These are phyloP conservation scores for Paxillus involutus DNA, from an alignment of 768 basidiomycete genomes.

Conservation along the genomic window DNA sequence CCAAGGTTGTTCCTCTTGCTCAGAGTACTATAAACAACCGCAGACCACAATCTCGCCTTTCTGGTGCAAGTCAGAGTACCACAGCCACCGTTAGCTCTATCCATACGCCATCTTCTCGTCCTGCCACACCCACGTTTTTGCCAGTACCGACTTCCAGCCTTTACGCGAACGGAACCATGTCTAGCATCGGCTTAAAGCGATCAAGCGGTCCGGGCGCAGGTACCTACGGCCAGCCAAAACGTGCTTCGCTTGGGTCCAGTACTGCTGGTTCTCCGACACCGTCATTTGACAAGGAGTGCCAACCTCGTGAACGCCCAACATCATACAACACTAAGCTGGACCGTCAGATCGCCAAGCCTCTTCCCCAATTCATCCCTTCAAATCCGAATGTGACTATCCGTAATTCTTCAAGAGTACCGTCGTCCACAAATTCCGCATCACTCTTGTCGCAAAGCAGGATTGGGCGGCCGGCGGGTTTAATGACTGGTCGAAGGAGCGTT, in stretches of 20 bases:
- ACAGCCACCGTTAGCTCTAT: slow-evolving; percentile 61
- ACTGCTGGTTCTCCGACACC: slow-evolving; percentile 28
- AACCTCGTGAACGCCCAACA: slow-evolving; percentile 25
- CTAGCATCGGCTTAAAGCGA: slow-evolving; percentile 54
- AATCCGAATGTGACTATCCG: slow-evolving; percentile 51
- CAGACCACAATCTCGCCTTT: slow-evolving; percentile 74
- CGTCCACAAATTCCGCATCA: slow-evolving; percentile 34
- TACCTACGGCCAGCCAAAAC: slow-evolving; percentile 47
- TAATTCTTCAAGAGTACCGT: slow-evolving; percentile 39
- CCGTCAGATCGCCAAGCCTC: slow-evolving; percentile 29
- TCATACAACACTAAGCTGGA: slow-evolving; percentile 26
- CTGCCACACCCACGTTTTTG: slow-evolving; percentile 74
- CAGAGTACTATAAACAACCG: slow-evolving; percentile 50
- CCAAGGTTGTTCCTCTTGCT: slow-evolving; percentile 39
- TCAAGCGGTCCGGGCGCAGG: slow-evolving; percentile 51
- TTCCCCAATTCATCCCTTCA: slow-evolving; percentile 42
- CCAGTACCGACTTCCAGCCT: slow-evolving; percentile 61
- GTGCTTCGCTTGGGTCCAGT: slow-evolving; percentile 61
- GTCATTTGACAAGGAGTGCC: slow-evolving; percentile 25
- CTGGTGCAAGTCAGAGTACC: slow-evolving; percentile 56
- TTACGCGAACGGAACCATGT: slow-evolving; percentile 36
- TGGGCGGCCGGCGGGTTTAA: slow-evolving; percentile 40
- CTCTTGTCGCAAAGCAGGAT: slow-evolving; percentile 43
- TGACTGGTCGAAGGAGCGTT: slow-evolving; percentile 44
- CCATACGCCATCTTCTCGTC: slow-evolving; percentile 66